These are phyloP conservation scores for Aspergillus sojae DNA, from an alignment of 2,329 filamentous ascomycete species.

Conservation along the genomic window DNA sequence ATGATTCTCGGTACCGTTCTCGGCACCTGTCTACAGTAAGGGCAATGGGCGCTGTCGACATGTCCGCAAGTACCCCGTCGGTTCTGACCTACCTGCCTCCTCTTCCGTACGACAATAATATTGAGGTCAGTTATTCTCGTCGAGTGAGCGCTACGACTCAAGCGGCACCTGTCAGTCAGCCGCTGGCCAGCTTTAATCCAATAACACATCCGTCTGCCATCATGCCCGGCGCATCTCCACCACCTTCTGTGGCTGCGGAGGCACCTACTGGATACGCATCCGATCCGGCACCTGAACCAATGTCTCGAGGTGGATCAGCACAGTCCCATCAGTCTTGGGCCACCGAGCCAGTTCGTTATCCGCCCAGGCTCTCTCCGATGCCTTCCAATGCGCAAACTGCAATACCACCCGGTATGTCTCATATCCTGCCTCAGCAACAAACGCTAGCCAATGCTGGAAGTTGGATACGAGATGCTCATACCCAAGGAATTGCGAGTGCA, in stretches of 20 bases:
- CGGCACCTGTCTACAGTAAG: constrained; percentile 22
- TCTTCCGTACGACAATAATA: constrained; percentile 39
- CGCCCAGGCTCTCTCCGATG: constrained; percentile 29
- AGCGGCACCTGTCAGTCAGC: constrained; percentile 15
- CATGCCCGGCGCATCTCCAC: constrained; percentile 36
- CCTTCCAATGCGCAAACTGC: constrained; percentile 21
- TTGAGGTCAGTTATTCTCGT: constrained; percentile 33
- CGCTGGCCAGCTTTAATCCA: constrained; percentile 14
- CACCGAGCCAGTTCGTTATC: constrained; percentile 38
- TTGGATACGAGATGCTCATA: constrained; percentile 24
- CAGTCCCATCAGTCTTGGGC: constrained; percentile 40
- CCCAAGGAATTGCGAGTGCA: constrained; percentile 9
- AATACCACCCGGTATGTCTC: constrained; percentile 11
- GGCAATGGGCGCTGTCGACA: constrained; percentile 20
- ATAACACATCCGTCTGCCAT: constrained; percentile 37
- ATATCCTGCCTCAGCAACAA: constrained; percentile 23
- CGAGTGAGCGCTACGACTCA: constrained; percentile 19
- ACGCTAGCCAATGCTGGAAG: constrained; percentile 20
- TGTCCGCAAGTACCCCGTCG: constrained; percentile 32
- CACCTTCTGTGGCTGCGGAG: constrained; percentile 20
- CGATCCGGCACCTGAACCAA: constrained; percentile 33
- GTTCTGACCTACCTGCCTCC: constrained; percentile 25
- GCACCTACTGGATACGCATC: constrained; percentile 27
- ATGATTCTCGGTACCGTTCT: constrained; percentile 28
- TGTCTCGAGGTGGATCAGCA: constrained; percentile 38